A percentile compares a stretch with the other conserved stretches of the same genome.
Evolutionary conservation across 495 filamentous ascomycete species (phyloP).

Genomic region (Lindgomyces ingoldianus): DNA sequence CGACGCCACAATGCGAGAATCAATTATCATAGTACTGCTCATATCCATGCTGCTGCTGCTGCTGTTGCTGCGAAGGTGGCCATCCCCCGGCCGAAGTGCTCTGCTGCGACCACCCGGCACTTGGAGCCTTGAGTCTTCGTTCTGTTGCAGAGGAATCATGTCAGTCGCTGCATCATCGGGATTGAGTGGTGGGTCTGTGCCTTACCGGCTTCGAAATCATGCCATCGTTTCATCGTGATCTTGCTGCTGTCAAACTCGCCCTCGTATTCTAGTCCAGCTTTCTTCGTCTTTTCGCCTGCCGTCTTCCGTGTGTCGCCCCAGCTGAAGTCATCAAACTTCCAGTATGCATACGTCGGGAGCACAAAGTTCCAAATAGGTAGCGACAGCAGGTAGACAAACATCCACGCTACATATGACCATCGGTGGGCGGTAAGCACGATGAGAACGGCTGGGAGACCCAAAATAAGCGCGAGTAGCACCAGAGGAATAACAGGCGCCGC

Average conservation of each 20-base stretch:
- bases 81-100: slow-evolving; percentile 39
- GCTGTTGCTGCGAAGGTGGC: slow-evolving; percentile 17
- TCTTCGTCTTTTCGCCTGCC: slow-evolving; percentile 81
- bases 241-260: slow-evolving; percentile 97
- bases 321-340: slow-evolving; percentile 99
- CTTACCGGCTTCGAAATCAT: slow-evolving; percentile 86
- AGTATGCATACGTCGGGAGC: slow-evolving; percentile 91
- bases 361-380: slow-evolving; percentile 98
- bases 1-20: slow-evolving; percentile 30
- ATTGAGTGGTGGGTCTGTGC: neutral
- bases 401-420: slow-evolving; percentile 91
- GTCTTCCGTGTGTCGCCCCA: slow-evolving; percentile 99
- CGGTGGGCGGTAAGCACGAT: slow-evolving; percentile 96
- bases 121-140: slow-evolving; percentile 45
- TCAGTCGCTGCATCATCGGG: slow-evolving; percentile 19
- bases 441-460: slow-evolving; percentile 88
- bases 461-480: slow-evolving; percentile 84
- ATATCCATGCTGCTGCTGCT: slow-evolving; percentile 29
- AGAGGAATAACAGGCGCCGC: slow-evolving; percentile 81
- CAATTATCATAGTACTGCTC: slow-evolving; percentile 40
- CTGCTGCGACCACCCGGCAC: slow-evolving; percentile 45
- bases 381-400: slow-evolving; percentile 91
- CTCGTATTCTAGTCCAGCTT: slow-evolving; percentile 79
- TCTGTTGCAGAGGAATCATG: slow-evolving; percentile 40
- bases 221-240: slow-evolving; percentile 98